A percentile compares a stretch with the other conserved stretches of the same genome.
Evolutionary conservation across 306 rosid genomes (phyloP).

Genomic region (Citrullus mucosospermus): DNA sequence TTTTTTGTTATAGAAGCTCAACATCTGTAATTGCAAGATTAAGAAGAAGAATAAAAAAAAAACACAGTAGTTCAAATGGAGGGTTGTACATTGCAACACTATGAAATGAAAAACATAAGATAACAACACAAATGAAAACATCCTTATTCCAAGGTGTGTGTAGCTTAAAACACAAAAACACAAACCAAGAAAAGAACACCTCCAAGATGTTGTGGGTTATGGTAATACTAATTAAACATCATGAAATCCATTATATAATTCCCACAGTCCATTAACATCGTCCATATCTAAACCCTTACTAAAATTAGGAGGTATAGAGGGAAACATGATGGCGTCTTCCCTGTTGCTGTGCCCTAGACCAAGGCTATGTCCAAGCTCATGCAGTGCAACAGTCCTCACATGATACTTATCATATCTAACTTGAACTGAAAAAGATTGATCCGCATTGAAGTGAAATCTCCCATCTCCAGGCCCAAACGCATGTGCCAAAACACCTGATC

Average conservation of each 20-base stretch:
- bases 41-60: no score
- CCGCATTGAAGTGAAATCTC: not conserved
- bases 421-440: not conserved
- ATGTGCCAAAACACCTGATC: not conserved
- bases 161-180: no score
- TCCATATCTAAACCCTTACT: not conserved
- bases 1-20: no score
- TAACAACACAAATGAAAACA: no score
- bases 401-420: not conserved
- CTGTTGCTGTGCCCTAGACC: not conserved
- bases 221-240: no score
- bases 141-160: no score
- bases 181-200: no score
- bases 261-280: not conserved
- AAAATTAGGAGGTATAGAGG: rapidly evolving
- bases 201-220: no score
- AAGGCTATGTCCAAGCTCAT: not conserved
- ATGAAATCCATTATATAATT: not conserved
- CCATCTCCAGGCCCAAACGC: not conserved
- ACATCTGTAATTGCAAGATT: no score
- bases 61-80: no score
- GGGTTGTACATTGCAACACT: no score
- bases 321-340: not conserved
- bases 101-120: no score
- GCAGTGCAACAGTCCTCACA: not conserved